Evolutionary conservation across 2,329 filamentous ascomycete genomes (phyloP).

Genomic region (Fusarium palustre): DNA sequence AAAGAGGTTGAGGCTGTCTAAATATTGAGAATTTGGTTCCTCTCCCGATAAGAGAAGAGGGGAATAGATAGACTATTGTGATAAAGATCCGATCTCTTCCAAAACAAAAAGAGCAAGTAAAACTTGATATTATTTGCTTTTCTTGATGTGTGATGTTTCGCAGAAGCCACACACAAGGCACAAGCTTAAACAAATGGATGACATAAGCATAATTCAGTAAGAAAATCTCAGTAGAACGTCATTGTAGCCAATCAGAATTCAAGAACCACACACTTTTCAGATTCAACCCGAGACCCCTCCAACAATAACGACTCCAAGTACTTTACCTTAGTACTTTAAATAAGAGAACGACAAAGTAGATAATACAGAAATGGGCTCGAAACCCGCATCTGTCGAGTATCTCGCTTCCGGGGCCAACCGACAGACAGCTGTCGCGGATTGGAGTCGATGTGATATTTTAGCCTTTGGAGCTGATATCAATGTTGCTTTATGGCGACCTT

Average conservation of each 20-base stretch:
- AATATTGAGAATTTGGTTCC: not conserved
- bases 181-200: slow-evolving; percentile 37
- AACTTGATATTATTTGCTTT: slow-evolving; percentile 27
- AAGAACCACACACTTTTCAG: slow-evolving; percentile 51
- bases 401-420: slow-evolving; percentile 88
- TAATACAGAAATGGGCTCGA: slow-evolving; percentile 46
- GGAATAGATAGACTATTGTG: not conserved
- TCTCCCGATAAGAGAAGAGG: not conserved
- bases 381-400: slow-evolving; percentile 59
- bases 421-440: slow-evolving; percentile 90
- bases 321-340: not conserved
- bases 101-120: not conserved
- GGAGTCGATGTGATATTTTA: slow-evolving; percentile 78
- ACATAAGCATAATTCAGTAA: slow-evolving; percentile 39
- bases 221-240: slow-evolving; percentile 39
- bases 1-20: not conserved
- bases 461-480: slow-evolving; percentile 92
- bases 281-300: slow-evolving; percentile 43
- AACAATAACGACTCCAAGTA: slow-evolving; percentile 19
- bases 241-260: slow-evolving; percentile 53
- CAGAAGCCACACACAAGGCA: slow-evolving; percentile 16
- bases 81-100: not conserved
- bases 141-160: slow-evolving; percentile 30
- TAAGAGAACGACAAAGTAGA: slow-evolving; percentile 14
- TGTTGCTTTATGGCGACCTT: slow-evolving; percentile 87